Evolutionary conservation across 805 yeast species (phyloP).

Genomic region (Tetrapisispora phaffii): DNA sequence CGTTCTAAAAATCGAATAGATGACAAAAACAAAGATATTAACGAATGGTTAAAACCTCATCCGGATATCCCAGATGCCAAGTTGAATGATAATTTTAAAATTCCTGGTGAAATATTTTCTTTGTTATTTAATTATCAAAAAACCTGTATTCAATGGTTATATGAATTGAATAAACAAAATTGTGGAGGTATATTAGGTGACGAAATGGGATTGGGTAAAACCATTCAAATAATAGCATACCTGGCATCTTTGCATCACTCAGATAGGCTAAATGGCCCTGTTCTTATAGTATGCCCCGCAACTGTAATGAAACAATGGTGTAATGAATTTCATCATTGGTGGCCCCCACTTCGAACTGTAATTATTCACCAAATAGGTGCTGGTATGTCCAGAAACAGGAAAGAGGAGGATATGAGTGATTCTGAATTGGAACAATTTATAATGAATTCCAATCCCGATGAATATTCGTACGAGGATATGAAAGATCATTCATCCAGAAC

Average conservation of each 20-base stretch:
- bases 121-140: constrained; percentile 86
- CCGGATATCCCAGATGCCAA: constrained; percentile 69
- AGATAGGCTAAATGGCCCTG: constrained; percentile 63
- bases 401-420: constrained; percentile 26
- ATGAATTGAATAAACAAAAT: constrained; percentile 81
- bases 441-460: constrained; percentile 30
- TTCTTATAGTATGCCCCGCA: constrained; percentile 87
- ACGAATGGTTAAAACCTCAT: constrained; percentile 70
- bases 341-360: constrained; percentile 87
- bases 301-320: constrained; percentile 96
- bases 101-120: constrained; percentile 89
- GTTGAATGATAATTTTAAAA: constrained; percentile 53
- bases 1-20: constrained; percentile 36
- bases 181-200: constrained; percentile 96
- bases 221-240: constrained; percentile 85
- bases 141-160: constrained; percentile 95
- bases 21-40: constrained; percentile 16
- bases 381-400: constrained; percentile 48
- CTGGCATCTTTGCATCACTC: constrained; percentile 86
- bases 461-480: constrained; percentile 36
- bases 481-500: constrained; percentile 17
- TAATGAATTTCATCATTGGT: constrained; percentile 93
- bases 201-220: constrained; percentile 97
- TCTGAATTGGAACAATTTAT: constrained; percentile 44
- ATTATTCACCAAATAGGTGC: constrained; percentile 88